These are phyloP conservation scores for Acanthamoeba sp. DNA, from an alignment of 208 protist species.

Conservation along the genomic window DNA sequence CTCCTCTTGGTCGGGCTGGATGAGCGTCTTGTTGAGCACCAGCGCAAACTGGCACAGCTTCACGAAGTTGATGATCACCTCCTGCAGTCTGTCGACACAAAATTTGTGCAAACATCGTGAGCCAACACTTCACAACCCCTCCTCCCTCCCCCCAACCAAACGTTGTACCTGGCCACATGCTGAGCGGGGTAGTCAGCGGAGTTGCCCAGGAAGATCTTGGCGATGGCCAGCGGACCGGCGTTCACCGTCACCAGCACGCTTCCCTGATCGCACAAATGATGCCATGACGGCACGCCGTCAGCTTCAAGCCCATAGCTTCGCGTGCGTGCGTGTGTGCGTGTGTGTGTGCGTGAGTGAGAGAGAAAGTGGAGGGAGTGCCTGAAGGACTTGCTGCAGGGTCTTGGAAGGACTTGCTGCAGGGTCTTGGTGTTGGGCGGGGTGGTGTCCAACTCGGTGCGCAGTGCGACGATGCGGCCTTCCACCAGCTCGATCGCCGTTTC, in stretches of 20 bases:
- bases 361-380: neutral
- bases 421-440: conserved; percentile 70
- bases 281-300: too few relatives aligned
- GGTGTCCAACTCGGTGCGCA: conserved; percentile 29
- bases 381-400: conserved; percentile 50
- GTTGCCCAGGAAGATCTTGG: conserved; percentile 23
- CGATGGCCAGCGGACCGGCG: conserved; percentile 62
- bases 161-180: neutral
- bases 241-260: conserved; percentile 71
- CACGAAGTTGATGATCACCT: conserved; percentile 22
- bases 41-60: conserved; percentile 66
- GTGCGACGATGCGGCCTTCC: conserved; percentile 27
- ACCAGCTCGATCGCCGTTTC: conserved; percentile 66
- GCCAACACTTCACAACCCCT: too few relatives aligned
- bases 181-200: neutral
- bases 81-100: conserved; percentile 35
- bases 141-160: too few relatives aligned
- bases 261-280: conserved; percentile 16
- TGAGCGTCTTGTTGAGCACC: conserved; percentile 67
- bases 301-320: too few relatives aligned
- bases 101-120: too few relatives aligned
- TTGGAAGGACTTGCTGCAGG: conserved; percentile 55
- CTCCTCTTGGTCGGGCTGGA: conserved; percentile 44
- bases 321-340: too few relatives aligned
- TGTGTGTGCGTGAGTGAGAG: too few relatives aligned